Evolutionary conservation across 306 rosid genomes (phyloP), one percentile per base, ranked within the genome.

Genomic region (Vigna trinervia): DNA sequence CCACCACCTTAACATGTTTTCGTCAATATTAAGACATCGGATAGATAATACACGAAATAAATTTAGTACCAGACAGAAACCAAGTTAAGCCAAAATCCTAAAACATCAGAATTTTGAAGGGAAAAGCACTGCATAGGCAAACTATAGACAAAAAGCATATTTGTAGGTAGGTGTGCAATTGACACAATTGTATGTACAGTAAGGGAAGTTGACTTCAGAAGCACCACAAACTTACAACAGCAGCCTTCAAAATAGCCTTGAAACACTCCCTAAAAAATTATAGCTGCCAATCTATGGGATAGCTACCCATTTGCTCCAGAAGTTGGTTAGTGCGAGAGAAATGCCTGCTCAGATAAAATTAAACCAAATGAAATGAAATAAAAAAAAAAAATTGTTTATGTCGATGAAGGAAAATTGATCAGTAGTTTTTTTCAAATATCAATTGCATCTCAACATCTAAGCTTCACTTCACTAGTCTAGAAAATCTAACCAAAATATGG

Each of bases 231-330:
- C 62, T 41, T 73, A 32, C 17, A 32, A 60, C 59, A 41, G 32
- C 0, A 52, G 60, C 23, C 69, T 60, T 61, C 66, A 36, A 71
- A 26, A 20, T 4, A 61, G 39, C 46, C 14, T 60, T 69, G 57
- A 7, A 72, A 47, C 56, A 45, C 54, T 20, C 32, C 53, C 38
- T 38, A 70, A 30, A 30, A 47, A 30, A 61, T 85, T 81, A 92
- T 30, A 95, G 93, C 80, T 95, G 91, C 98, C 98, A 95, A 74
- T 92, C 96, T 50, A 95, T 95, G 45, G 97, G 76, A 77, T 71
- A 30, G 61, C 63, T 57, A 7, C 89, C 91, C 88, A 57, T 82
- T 86, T 89, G 77, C 89, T 92, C 87, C 74, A 92, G 87, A 83
- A 89, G 93, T 73, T 86, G 74, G 84, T 95, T 95, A 15, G 96